phyloP scores from a whole-genome alignment of 495 filamentous ascomycete species.

The Penicillium pulvis region DNA sequence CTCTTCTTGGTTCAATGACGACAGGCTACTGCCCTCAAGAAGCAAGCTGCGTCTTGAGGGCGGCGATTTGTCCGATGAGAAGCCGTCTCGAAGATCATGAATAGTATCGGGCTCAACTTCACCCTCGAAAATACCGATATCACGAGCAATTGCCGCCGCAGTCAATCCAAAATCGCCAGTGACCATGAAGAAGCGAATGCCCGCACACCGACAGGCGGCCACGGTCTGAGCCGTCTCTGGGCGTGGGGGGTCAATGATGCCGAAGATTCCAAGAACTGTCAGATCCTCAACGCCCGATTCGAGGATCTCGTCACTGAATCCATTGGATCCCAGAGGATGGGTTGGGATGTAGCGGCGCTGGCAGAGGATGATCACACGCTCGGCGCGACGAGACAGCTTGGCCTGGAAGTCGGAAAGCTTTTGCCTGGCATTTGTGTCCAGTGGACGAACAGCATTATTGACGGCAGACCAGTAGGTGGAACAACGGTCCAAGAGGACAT shows the following conservation, averaged over 20 bases:
- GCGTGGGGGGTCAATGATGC: conserved; percentile 65
- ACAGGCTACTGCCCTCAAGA: conserved; percentile 56
- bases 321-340: conserved; percentile 33
- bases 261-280: conserved; percentile 52
- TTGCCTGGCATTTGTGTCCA: conserved; percentile 36
- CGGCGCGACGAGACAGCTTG: conserved; percentile 45
- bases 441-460: conserved; percentile 32
- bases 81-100: conserved; percentile 22
- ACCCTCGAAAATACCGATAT: conserved; percentile 65
- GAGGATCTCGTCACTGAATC: conserved; percentile 49
- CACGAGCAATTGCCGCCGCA: conserved; percentile 65
- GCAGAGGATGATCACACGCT: conserved; percentile 55
- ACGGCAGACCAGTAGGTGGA: conserved; percentile 43
- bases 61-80: conserved; percentile 10
- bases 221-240: conserved; percentile 56
- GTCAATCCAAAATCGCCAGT: conserved; percentile 76
- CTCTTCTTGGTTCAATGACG: conserved; percentile 55
- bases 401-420: conserved; percentile 42
- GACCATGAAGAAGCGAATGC: conserved; percentile 63
- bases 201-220: conserved; percentile 56
- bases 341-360: conserved; percentile 32
- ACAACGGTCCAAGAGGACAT: conserved; percentile 50
- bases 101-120: conserved; percentile 37
- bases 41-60: conserved; percentile 35
- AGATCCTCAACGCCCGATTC: conserved; percentile 39